phyloP scores from a whole-genome alignment of 108 stramenopile species.

The Schizochytrium sp. region DNA sequence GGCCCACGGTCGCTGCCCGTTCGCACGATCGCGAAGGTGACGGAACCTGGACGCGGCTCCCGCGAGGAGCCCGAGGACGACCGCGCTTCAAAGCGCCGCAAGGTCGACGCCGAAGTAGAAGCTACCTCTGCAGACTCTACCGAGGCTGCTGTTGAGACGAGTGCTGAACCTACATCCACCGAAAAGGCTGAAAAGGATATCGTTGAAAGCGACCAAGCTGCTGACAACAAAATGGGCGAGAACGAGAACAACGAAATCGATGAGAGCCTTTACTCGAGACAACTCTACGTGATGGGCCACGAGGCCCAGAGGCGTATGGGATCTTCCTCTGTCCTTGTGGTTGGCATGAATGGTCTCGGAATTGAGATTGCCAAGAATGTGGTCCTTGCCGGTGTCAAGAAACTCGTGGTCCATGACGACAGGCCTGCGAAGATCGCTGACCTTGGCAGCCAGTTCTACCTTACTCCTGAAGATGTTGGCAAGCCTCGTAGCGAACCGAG shows the following conservation, averaged over 20 bases:
- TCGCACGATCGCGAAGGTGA: slow-evolving; percentile 29
- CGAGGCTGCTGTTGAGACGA: background rate
- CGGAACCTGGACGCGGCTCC: slow-evolving; percentile 25
- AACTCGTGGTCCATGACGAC: slow-evolving; percentile 54
- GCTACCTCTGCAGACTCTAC: background rate
- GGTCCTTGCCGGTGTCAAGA: slow-evolving; percentile 87
- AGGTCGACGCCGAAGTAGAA: background rate
- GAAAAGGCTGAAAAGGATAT: background rate
- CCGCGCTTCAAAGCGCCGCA: slow-evolving; percentile 6
- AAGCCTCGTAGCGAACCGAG: slow-evolving; percentile 71
- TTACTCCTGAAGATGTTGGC: slow-evolving; percentile 67
- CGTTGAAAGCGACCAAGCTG: too few species aligned
- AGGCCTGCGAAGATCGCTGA: background rate
- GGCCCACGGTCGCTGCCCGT: too few species aligned
- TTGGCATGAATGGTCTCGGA: slow-evolving; percentile 91
- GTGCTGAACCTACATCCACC: background rate
- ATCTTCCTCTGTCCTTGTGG: slow-evolving; percentile 86
- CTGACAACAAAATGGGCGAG: background rate
- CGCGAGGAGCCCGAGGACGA: slow-evolving; percentile 31
- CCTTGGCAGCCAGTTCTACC: slow-evolving; percentile 36
- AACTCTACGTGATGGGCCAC: slow-evolving; percentile 99
- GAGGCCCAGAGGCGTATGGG: slow-evolving; percentile 97
- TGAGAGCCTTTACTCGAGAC: slow-evolving; percentile 96
- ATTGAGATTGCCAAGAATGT: slow-evolving; percentile 95
- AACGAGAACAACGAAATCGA: slow-evolving; percentile 76